Evolutionary conservation across 306 rosid species (phyloP), one percentile per base, ranked within the genome.

Genomic region (Coriaria nepalensis): DNA sequence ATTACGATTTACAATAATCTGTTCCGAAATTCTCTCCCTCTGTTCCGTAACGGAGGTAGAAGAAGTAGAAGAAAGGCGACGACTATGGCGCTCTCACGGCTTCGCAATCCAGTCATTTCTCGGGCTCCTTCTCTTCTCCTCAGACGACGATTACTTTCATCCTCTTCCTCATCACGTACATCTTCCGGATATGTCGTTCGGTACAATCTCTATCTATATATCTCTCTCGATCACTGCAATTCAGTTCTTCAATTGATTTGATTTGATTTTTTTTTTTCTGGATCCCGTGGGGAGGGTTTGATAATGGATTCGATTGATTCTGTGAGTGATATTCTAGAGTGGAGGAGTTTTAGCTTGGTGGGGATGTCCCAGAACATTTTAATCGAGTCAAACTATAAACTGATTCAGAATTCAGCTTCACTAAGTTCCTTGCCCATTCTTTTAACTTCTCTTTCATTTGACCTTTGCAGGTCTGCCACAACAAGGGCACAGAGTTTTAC

Each of bases 41-140:
- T 56, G 20, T 37, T 57, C 29, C 47, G 14, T 36, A 32, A 15
- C 39, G 39, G 62, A 57, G 45, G n/a, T n/a, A n/a, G n/a, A n/a
- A n/a, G n/a, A n/a, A n/a, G n/a, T n/a, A n/a, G n/a, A n/a, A n/a
- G n/a, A n/a, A n/a, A n/a, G n/a, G n/a, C n/a, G 45, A 46, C 35
- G 37, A 59, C 36, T 10, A 84, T 85, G 98, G 88, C 81, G 51
- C 92, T 90, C 60, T 74, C 86, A 14, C 93, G 95, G 63, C 92
- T 90, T 67, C 83, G 95, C 29, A 73, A 73, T 46, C 83, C 87
- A 33, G 72, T 81, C 66, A 54, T 90, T 68, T 73, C 72, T 51
- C 82, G 78, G 4, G 76, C 75, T 64, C 53, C 79, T 5, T 70
- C 45, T n/a, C n/a, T n/a, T 52, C 56, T 76, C 15, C 34, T 70